Conservation (phyloP, 768 basidiomycete species). For the Rhodotorula kratochvilovae region DNA sequence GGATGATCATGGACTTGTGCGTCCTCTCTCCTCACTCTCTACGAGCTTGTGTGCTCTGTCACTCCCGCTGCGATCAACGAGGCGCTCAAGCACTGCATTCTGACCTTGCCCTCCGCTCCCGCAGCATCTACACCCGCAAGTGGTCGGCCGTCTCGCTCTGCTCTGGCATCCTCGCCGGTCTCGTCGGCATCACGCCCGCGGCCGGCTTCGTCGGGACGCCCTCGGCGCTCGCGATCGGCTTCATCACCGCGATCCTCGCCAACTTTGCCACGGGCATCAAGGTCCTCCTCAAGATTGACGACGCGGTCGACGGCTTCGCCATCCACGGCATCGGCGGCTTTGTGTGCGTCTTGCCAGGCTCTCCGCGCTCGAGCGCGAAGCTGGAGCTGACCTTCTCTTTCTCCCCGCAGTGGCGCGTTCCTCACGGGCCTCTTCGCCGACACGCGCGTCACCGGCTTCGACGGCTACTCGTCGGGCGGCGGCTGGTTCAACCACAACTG, state of each 20-base stretch:
- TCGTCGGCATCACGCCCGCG: conserved; percentile 56
- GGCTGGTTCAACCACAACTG: conserved; percentile 71
- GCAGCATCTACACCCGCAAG: conserved; percentile 49
- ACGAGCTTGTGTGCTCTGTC: no score
- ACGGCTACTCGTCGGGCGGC: conserved; percentile 61
- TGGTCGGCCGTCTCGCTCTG: conserved; percentile 90
- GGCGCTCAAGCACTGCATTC: neutral
- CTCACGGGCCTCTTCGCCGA: conserved; percentile 72
- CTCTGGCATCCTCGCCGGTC: conserved; percentile 79
- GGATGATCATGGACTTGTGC: conserved; percentile 46
- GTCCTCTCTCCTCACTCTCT: neutral
- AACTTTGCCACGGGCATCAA: conserved; percentile 67
- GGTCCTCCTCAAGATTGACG: conserved; percentile 53
- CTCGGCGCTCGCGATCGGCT: conserved; percentile 69
- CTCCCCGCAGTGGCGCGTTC: conserved; percentile 47
- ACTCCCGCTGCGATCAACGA: no score
- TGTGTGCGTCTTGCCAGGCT: conserved; percentile 55
- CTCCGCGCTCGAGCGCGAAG: neutral
- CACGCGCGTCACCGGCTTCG: conserved; percentile 59
- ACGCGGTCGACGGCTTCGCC: conserved; percentile 86
- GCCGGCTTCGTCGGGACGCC: conserved; percentile 75
- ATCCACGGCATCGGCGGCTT: conserved; percentile 84
- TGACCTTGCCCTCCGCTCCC: neutral
- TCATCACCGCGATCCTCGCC: conserved; percentile 65
- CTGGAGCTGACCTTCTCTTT: neutral